Percentiles rank a stretch among this genome's conserved stretches.
Evolutionary conservation across 2,329 filamentous ascomycete species (phyloP).

Genomic region (Epichloe gansuensis): DNA sequence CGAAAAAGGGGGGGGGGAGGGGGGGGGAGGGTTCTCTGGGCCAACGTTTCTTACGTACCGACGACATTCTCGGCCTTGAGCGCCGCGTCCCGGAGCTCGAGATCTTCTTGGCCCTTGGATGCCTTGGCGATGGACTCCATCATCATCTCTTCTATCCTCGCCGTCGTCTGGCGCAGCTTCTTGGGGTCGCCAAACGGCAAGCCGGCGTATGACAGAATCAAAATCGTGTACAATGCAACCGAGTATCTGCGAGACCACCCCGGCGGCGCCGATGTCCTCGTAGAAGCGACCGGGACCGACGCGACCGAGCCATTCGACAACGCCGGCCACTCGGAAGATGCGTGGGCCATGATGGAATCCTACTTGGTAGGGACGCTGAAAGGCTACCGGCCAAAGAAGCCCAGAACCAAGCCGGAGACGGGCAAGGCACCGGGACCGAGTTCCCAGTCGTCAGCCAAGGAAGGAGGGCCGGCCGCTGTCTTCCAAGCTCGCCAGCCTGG

Average conservation of each 20-base stretch:
- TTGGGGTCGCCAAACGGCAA: conserved; percentile 46
- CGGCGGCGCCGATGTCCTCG: conserved; percentile 64
- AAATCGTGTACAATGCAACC: conserved; percentile 36
- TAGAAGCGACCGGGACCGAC: conserved; percentile 67
- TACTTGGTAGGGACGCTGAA: conserved; percentile 26
- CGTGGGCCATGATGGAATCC: conserved; percentile 27
- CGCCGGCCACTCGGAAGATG: conserved; percentile 64
- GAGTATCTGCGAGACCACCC: conserved; percentile 47
- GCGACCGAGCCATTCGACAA: conserved; percentile 72
- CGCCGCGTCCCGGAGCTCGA: conserved; percentile 35
- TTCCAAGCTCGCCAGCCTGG: not conserved
- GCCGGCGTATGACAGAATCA: conserved; percentile 23
- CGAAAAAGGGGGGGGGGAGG: too few relatives aligned
- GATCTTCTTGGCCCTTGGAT: conserved; percentile 24
- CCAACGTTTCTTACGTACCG: conserved; percentile 2
- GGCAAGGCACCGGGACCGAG: not conserved
- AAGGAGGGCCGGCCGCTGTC: not conserved
- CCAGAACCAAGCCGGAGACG: conserved; percentile 1
- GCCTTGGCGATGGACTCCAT: conserved; percentile 24
- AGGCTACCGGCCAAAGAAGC: conserved; percentile 12
- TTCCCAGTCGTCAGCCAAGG: not conserved
- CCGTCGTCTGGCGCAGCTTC: conserved; percentile 20
- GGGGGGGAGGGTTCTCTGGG: too few relatives aligned
- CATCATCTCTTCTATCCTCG: conserved; percentile 21
- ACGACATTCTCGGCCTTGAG: conserved; percentile 30